Evolutionary conservation across 176 grass and related monocot species (phyloP).

Genomic region (Musa itinerans): DNA sequence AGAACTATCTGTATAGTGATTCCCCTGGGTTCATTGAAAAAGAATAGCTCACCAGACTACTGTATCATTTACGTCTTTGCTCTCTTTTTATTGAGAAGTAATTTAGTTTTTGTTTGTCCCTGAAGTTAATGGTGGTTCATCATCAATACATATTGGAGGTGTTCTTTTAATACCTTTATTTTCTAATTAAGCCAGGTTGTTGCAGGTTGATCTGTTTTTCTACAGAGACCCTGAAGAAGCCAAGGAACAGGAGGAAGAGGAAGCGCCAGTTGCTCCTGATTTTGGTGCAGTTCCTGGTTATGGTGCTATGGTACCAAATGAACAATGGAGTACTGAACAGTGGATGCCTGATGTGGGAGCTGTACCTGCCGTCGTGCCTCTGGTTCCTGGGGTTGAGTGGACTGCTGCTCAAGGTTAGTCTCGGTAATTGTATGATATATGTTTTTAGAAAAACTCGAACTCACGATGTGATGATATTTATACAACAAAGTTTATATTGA

Average conservation of each 20-base stretch:
- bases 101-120: too few relatives aligned
- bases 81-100: too few relatives aligned
- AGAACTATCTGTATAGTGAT: too few relatives aligned
- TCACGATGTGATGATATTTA: neutral
- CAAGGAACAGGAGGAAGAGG: slow-evolving; percentile 82
- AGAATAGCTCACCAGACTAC: too few relatives aligned
- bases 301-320: slow-evolving; percentile 31
- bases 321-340: slow-evolving; percentile 53
- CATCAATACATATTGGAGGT: too few relatives aligned
- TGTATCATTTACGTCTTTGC: too few relatives aligned
- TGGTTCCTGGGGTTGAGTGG: slow-evolving; percentile 34
- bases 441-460: neutral
- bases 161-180: too few relatives aligned
- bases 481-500: neutral
- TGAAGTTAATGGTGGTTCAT: too few relatives aligned
- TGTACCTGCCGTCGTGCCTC: neutral
- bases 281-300: slow-evolving; percentile 46
- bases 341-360: slow-evolving; percentile 44
- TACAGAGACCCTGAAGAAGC: slow-evolving; percentile 89
- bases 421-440: neutral
- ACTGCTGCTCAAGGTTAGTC: slow-evolving; percentile 42
- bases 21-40: too few relatives aligned
- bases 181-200: neutral
- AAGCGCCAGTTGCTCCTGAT: slow-evolving; percentile 46
- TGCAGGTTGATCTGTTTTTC: slow-evolving; percentile 87